Base-by-base conservation (phyloP, 306 rosid species). In the Psophocarpus tetragonolobus region DNA sequence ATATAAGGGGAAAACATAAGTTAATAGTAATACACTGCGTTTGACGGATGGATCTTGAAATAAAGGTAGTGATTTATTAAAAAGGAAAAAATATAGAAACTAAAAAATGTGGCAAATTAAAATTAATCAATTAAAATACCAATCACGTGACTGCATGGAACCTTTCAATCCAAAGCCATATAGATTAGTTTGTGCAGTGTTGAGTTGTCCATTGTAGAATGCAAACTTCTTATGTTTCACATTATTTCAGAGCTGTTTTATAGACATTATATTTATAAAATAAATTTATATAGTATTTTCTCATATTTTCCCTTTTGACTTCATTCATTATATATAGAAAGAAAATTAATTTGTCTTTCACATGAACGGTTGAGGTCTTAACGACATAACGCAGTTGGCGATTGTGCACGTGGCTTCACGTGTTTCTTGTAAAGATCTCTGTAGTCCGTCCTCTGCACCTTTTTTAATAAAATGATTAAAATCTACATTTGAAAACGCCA, bases 341-440 rank as follows among this genome's bases (percentile, higher is more conserved):
- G n/a, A n/a, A n/a, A n/a, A n/a, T n/a, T n/a, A n/a, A 8, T 51
- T 18, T 51, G 0, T 20, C 58, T 18, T 66, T 35, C 36, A 15
- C 5, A 3, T 15, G 68, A 53, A 63, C 56, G 44, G 61, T 60
- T n/a, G n/a, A n/a, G n/a, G n/a, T n/a, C n/a, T n/a, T 47, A 38
- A 41, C 10, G 8, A 60, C 67, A 44, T 18, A 8, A 75, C 12
- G 63, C 1, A 20, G 15, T 45, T 33, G 36, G 12, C 36, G 41
- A 42, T 30, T 53, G 85, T 45, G 86, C 88, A 86, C 87, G 91
- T 84, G 91, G 56, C 54, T 23, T 71, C 91, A 87, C 82, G 86
- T 90, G 91, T 71, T 60, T 73, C 72, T 10, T 6, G 27, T 80
- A 29, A 41, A 73, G 75, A 74, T 74, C 71, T 65, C 54, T 80